phyloP scores from a whole-genome alignment of 140 eudicot species.

The Flaveria floridana region DNA sequence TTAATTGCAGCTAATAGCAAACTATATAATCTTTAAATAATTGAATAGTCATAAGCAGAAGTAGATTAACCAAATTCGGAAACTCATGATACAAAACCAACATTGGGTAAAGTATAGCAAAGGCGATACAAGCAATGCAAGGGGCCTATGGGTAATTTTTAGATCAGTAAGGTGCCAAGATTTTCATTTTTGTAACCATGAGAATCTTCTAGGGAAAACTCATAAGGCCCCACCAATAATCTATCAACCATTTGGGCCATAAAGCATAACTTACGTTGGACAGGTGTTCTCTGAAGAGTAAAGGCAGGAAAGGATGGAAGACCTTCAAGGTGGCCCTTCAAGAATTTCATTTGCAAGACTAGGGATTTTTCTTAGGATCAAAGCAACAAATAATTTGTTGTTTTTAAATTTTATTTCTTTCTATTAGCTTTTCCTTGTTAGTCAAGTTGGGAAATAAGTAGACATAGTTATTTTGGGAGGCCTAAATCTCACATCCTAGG shows the following conservation, averaged over 20 bases:
- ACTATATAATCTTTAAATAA: neutral
- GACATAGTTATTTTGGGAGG: neutral
- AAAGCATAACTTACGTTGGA: neutral
- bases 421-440: too few species aligned
- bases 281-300: neutral
- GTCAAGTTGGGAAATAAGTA: too few species aligned
- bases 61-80: neutral
- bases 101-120: neutral
- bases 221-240: neutral
- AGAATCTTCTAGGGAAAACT: neutral
- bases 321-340: neutral
- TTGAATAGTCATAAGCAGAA: neutral
- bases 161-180: neutral
- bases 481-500: neutral
- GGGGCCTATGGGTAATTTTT: neutral
- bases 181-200: neutral
- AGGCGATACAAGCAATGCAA: neutral
- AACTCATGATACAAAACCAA: neutral
- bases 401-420: too few species aligned
- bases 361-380: neutral
- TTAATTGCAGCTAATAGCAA: slow-evolving; percentile 7
- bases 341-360: neutral
- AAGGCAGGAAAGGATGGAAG: neutral
- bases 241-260: neutral
- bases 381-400: neutral